Percentiles rank a stretch among this genome's conserved stretches.
Evolutionary conservation across 78 protist species (phyloP).

Genomic region (Chrysochromulina parva): DNA sequence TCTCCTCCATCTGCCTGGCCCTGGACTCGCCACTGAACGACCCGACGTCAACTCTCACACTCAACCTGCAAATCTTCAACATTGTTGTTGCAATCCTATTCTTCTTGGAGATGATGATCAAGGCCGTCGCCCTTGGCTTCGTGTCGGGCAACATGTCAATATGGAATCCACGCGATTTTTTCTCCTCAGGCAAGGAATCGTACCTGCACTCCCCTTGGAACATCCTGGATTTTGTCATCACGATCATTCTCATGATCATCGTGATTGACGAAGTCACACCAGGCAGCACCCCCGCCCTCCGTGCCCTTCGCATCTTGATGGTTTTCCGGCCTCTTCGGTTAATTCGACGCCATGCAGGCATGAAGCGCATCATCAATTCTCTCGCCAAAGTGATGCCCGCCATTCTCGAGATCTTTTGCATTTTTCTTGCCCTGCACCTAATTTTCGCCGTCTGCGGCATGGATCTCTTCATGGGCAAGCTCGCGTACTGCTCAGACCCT

Average conservation of each 20-base stretch:
- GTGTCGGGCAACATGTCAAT: too few relatives aligned
- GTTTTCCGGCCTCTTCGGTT: conserved; percentile 19
- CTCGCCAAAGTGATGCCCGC: neutral
- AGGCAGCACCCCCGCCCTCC: neutral
- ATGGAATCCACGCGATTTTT: neutral
- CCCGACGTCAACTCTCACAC: neutral
- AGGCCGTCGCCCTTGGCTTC: neutral
- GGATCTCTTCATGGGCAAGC: neutral
- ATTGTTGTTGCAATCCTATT: neutral
- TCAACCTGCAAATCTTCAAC: neutral
- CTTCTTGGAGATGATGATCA: neutral
- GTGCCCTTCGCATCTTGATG: neutral
- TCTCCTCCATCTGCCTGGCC: neutral
- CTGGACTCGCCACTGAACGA: neutral
- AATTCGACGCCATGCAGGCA: neutral
- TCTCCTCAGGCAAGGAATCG: neutral
- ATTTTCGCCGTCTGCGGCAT: neutral
- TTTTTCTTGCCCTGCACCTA: neutral
- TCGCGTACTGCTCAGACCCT: neutral
- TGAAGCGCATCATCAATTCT: neutral
- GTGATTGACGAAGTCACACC: too few relatives aligned
- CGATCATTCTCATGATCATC: neutral
- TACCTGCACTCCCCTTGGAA: conserved; percentile 4
- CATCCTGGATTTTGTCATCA: conserved; percentile 36
- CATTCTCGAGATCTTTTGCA: neutral